These are phyloP conservation scores for Lactarius hatsudake DNA, from an alignment of 768 basidiomycete genomes.

Conservation along the genomic window DNA sequence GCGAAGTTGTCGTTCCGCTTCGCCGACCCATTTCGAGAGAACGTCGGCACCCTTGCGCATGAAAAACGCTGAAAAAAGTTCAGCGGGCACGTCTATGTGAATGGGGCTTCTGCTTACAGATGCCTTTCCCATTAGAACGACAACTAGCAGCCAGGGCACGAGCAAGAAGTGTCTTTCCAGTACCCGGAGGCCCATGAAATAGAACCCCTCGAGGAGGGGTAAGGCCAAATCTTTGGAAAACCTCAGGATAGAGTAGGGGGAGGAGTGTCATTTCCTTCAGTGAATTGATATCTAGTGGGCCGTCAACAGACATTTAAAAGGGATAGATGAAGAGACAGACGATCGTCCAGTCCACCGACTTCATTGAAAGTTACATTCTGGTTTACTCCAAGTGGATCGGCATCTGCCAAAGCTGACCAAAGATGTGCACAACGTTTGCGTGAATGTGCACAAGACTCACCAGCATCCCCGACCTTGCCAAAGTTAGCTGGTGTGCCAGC, in stretches of 20 bases:
- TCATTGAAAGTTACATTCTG: conserved; percentile 93
- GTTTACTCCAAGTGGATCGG: conserved; percentile 93
- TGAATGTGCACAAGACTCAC: conserved; percentile 38
- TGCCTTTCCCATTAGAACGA: conserved; percentile 79
- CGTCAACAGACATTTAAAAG: conserved; percentile 6
- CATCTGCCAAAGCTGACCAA: conserved; percentile 77
- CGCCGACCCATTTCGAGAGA: conserved; percentile 98
- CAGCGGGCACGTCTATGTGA: background rate
- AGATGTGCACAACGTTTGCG: conserved; percentile 22
- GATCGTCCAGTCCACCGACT: conserved; percentile 93
- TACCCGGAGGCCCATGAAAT: conserved; percentile 99
- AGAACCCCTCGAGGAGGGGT: conserved; percentile 96
- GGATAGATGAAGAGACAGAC: conserved; percentile 42
- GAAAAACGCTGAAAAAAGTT: conserved; percentile 73
- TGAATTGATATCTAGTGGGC: conserved; percentile 80
- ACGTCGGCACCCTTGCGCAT: conserved; percentile 99
- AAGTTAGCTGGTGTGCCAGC: conserved; percentile 82
- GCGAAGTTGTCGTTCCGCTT: conserved; percentile 94
- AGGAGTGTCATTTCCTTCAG: conserved; percentile 98
- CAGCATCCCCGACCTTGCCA: conserved; percentile 78
- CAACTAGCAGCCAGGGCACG: conserved; percentile 93
- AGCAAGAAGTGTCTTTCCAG: conserved; percentile 93
- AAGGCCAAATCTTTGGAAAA: conserved; percentile 90
- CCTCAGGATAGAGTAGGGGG: conserved; percentile 92
- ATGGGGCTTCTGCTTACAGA: conserved; percentile 55